Evolutionary conservation across 805 yeast genomes (phyloP).

Genomic region (Candida broadrunensis): DNA sequence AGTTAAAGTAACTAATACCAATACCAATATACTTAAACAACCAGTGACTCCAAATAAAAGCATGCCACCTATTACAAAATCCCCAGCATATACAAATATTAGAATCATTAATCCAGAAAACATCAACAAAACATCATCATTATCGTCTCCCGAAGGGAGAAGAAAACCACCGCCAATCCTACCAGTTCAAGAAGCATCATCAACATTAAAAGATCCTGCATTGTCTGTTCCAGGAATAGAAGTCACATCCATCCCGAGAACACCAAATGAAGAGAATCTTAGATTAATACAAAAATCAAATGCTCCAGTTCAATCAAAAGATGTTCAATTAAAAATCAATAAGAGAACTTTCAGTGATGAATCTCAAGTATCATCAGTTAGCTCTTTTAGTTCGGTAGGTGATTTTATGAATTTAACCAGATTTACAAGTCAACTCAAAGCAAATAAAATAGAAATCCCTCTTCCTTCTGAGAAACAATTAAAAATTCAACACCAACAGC

Average conservation of each 20-base stretch:
- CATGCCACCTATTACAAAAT: not conserved
- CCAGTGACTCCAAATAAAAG: not conserved
- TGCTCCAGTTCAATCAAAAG: slow-evolving; percentile 6
- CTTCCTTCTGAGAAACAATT: not conserved
- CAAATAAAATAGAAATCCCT: not conserved
- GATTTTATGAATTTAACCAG: slow-evolving; percentile 21
- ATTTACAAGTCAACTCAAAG: not conserved
- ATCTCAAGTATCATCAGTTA: slow-evolving; percentile 35
- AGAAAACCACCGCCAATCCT: slow-evolving; percentile 6
- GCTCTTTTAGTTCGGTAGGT: slow-evolving; percentile 34
- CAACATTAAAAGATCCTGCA: not conserved
- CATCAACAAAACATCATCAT: too few relatives aligned
- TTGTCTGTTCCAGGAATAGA: not conserved
- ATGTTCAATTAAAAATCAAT: slow-evolving; percentile 11
- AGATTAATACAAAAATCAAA: slow-evolving; percentile 8
- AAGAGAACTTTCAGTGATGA: slow-evolving; percentile 36
- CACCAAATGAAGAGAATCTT: slow-evolving; percentile 11
- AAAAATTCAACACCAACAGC: not conserved
- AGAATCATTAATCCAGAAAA: not conserved
- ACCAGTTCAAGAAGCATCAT: not conserved
- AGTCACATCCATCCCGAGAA: slow-evolving; percentile 4
- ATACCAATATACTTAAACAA: too few relatives aligned
- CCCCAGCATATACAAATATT: not conserved
- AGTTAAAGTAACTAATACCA: not conserved
- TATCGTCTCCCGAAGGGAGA: too few relatives aligned